Base-by-base conservation (phyloP, 495 filamentous ascomycete species). In the Penicillium turbatum region DNA sequence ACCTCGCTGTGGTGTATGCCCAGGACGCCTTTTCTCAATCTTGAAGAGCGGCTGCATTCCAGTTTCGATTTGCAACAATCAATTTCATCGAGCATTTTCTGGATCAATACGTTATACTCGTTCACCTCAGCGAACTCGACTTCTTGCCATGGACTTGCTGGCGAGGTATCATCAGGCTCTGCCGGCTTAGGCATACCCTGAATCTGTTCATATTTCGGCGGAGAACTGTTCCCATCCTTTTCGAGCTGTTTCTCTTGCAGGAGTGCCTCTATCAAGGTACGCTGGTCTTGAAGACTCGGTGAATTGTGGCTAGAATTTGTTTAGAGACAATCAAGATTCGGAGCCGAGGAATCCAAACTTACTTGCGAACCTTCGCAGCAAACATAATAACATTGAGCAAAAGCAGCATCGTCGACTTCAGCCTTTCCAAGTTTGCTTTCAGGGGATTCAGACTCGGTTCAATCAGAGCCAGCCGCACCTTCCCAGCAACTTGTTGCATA, bases 301-400 rank as follows among this genome's bases (percentile, higher is more conserved):
- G 51, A 15, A 48, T 53, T 32, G 24, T 45, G 38, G 34, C 48
- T 56, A 37, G 48, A 21, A 41, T 13, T 36, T 12, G 37, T 50
- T 45, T 0, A 19, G 15, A 32, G 31, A 11, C 8, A 31, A 10
- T n/a, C 10, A 30, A 12, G n/a, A 16, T 12, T 16, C 26, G 2
- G 15, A 39, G 2, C 6, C 16, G 16, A 45, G 35, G 51, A 38
- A 29, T 3, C 2, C 0, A 48, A 19, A 40, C 48, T 30, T 47
- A 54, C 61, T 44, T 57, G 27, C 61, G 48, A 31, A 65, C 24
- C 19, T 67, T 62, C 13, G 63, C 54, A 13, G 69, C 69, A 53
- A 67, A 72, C 38, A 59, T 64, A 29, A 75, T 64, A 0, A 75
- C 72, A 53, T 70, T 66, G 0, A 75, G 53, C 55, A 72, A 52